Evolutionary conservation across 2,329 filamentous ascomycete genomes (phyloP).

Genomic region (Aureobasidium vineae): DNA sequence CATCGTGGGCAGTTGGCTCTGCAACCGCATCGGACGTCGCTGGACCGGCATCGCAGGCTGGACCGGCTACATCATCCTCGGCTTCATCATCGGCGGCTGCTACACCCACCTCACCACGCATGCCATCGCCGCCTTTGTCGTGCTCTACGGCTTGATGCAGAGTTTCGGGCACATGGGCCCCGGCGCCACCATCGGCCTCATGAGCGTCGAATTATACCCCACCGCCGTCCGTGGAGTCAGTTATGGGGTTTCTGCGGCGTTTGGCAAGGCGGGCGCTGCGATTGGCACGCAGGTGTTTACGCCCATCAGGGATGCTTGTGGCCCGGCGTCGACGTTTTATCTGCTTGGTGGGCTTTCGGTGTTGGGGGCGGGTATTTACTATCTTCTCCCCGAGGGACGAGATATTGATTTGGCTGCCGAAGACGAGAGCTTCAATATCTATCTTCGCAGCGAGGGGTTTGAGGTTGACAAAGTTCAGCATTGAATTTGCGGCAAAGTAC

Average conservation of each 20-base stretch:
- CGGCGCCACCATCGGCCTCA: conserved; percentile 52
- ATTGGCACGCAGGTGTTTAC: conserved; percentile 54
- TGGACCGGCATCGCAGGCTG: conserved; percentile 54
- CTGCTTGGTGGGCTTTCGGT: conserved; percentile 31
- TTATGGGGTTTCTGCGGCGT: conserved; percentile 52
- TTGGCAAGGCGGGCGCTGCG: conserved; percentile 54
- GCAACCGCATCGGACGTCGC: conserved; percentile 50
- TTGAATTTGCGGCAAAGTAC: too few species aligned
- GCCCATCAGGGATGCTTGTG: conserved; percentile 41
- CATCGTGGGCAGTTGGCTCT: conserved; percentile 51
- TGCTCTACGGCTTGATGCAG: conserved; percentile 55
- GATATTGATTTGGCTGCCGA: conserved; percentile 29
- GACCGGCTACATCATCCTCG: conserved; percentile 52
- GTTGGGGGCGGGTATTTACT: conserved; percentile 31
- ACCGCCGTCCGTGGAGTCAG: conserved; percentile 54
- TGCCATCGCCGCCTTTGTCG: conserved; percentile 51
- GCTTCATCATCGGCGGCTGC: conserved; percentile 52
- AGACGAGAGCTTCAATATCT: conserved; percentile 31
- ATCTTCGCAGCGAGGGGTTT: conserved; percentile 10
- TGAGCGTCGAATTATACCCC: conserved; percentile 53
- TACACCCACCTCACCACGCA: conserved; percentile 51
- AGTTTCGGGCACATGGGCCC: conserved; percentile 52
- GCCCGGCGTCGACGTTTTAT: conserved; percentile 31
- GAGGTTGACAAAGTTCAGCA: too few species aligned
- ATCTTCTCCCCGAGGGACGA: conserved; percentile 31